Percentiles rank a stretch among this genome's conserved stretches.
Conservation (phyloP, 2,329 filamentous ascomycete species). For the Colletotrichum lentis region DNA sequence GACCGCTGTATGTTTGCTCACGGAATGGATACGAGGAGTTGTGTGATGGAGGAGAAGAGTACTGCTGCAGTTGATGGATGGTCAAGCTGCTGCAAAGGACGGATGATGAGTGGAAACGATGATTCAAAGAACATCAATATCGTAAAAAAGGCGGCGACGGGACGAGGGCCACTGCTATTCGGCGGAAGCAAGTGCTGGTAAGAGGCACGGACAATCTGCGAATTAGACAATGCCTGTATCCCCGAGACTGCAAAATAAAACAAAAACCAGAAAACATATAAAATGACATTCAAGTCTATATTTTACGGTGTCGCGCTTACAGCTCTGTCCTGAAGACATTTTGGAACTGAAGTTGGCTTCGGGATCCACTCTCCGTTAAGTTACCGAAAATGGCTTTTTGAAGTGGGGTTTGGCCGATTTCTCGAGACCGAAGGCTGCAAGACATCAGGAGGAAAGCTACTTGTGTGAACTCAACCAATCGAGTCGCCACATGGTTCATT, state of each 20-base stretch:
- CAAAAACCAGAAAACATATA: not conserved
- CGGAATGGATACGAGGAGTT: not conserved
- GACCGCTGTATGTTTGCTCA: conserved; percentile 8
- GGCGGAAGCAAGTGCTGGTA: conserved; percentile 21
- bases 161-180: not conserved
- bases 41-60: not conserved
- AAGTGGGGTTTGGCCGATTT: no score
- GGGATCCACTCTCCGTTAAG: no score
- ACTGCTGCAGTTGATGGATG: not conserved
- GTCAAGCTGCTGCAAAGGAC: not conserved
- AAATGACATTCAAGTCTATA: not conserved
- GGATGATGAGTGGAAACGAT: not conserved
- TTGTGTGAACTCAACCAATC: no score
- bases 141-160: not conserved
- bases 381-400: no score
- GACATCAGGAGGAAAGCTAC: no score
- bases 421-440: no score
- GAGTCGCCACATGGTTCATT: no score
- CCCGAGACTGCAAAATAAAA: not conserved
- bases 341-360: no score
- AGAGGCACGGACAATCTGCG: not conserved
- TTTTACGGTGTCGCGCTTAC: no score
- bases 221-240: not conserved
- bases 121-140: not conserved
- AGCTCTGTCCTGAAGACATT: no score